Evolutionary conservation across 23 red algal species (phyloP), one percentile per base, ranked within the genome.

Genomic region (Agarophyton chilense): DNA sequence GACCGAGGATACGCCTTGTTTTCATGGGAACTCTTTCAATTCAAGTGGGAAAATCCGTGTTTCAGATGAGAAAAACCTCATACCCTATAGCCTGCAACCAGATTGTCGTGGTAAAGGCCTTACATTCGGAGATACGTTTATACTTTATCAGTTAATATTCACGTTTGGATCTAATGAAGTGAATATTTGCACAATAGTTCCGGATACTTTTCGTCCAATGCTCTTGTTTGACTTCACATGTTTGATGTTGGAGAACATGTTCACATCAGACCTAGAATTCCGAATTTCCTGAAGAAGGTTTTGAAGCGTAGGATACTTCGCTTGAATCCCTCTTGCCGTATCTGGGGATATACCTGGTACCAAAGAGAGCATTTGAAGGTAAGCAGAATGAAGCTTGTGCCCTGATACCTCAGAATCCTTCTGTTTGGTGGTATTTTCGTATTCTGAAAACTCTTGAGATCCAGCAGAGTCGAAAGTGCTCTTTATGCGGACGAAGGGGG

Each of bases 221-320:
- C 46, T 54, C 29, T 67, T 54, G 36, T 74, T 88, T 17, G 50
- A 54, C 36, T 13, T 9, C n/a, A 46, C 83, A 25, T 60, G 40
- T 43, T 32, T 49, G 7, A 88, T 52, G 7, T 76, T 50, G 16
- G 64, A 56, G 2, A 88, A 25, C 7, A 77, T 18, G 24, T 75
- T 2, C 0, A 72, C 21, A 33, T 75, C 25, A 6, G 64, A 38
- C 25, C 29, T 19, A 76, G n/a, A 76, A 13, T 1, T 36, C 16
- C n/a, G 24, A 44, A 58, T 25, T 36, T 66, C 83, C 10, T 75
- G 28, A 16, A 75, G 67, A 22, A 88, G 65, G 39, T 9, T n/a
- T 40, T 41, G 50, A 60, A 76, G 44, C 2, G 83, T 88, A 40
- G 83, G 47, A 36, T 88, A 88, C 28, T 52, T 44, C 33, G 38